Evolutionary conservation across 768 basidiomycete genomes (phyloP).

Genomic region (Boletus patriciae): DNA sequence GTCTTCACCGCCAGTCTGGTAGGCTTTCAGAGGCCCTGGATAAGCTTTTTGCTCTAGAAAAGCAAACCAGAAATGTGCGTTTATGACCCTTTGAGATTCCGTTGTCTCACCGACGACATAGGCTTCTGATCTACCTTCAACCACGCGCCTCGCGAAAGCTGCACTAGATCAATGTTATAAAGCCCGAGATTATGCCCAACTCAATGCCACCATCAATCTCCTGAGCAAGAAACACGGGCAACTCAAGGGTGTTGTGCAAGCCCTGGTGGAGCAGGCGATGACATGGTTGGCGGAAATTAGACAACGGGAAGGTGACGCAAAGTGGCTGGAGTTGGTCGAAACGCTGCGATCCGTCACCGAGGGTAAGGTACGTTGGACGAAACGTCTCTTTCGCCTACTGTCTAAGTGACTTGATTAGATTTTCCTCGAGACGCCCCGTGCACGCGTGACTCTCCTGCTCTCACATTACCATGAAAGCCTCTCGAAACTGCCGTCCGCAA

Average conservation of each 20-base stretch:
- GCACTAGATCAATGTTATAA: conserved; percentile 71
- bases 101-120: conserved; percentile 31
- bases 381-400: background rate
- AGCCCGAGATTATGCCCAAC: conserved; percentile 62
- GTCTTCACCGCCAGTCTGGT: conserved; percentile 54
- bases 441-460: conserved; percentile 87
- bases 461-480: conserved; percentile 83
- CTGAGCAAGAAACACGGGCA: conserved; percentile 98
- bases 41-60: conserved; percentile 85
- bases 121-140: conserved; percentile 94
- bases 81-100: background rate
- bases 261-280: conserved; percentile 88
- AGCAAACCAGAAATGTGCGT: conserved; percentile 92
- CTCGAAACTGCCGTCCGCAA: conserved; percentile 43
- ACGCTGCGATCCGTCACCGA: conserved; percentile 91
- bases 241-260: conserved; percentile 83
- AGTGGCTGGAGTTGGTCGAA: conserved; percentile 86
- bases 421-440: conserved; percentile 94
- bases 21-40: conserved; percentile 86
- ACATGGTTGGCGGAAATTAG: conserved; percentile 79
- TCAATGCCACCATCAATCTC: conserved; percentile 66
- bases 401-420: conserved; percentile 52
- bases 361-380: conserved; percentile 71
- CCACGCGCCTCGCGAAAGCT: conserved; percentile 77
- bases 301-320: conserved; percentile 60